phyloP scores from a whole-genome alignment of 2,329 filamentous ascomycete genomes.

The Plenodomus lindquistii region DNA sequence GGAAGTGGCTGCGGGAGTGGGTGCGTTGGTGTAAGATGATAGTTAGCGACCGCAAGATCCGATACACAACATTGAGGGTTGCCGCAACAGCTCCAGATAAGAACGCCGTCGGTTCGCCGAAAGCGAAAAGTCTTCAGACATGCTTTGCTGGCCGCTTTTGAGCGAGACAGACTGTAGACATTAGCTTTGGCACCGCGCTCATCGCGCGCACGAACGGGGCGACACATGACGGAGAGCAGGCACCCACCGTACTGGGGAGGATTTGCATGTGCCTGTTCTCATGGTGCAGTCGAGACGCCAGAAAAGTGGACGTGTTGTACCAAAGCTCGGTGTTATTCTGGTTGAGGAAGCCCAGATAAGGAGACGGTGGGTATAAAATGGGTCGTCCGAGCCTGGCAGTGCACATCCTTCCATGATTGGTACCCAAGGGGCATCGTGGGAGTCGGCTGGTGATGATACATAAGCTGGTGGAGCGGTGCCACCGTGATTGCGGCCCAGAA shows the following conservation, averaged over 20 bases:
- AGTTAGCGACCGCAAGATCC: conserved; percentile 20
- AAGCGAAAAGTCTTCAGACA: conserved; percentile 9
- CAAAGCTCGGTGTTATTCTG: conserved; percentile 26
- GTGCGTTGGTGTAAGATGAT: conserved; percentile 22
- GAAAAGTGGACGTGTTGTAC: conserved; percentile 37
- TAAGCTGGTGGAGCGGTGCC: conserved; percentile 16
- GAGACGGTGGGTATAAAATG: conserved; percentile 39
- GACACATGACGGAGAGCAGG: conserved; percentile 22
- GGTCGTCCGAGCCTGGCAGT: conserved; percentile 31
- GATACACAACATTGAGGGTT: conserved; percentile 12
- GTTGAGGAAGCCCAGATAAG: conserved; percentile 41
- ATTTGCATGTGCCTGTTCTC: conserved; percentile 28
- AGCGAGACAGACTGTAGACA: conserved; percentile 2
- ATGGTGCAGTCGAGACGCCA: conserved; percentile 14
- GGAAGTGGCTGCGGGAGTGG: conserved; percentile 31
- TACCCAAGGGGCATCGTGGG: conserved; percentile 24
- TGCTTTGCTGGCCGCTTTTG: conserved; percentile 7
- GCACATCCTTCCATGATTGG: conserved; percentile 33
- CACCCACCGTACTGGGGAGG: conserved; percentile 19
- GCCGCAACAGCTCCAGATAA: conserved; percentile 12
- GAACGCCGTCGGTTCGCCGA: conserved; percentile 15
- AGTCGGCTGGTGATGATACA: conserved; percentile 10
- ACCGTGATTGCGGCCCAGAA: conserved; percentile 17
- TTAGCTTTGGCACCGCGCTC: background rate
- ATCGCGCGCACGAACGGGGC: conserved; percentile 12